phyloP scores from a whole-genome alignment of 768 basidiomycete species.

The Obba rivulosa region DNA sequence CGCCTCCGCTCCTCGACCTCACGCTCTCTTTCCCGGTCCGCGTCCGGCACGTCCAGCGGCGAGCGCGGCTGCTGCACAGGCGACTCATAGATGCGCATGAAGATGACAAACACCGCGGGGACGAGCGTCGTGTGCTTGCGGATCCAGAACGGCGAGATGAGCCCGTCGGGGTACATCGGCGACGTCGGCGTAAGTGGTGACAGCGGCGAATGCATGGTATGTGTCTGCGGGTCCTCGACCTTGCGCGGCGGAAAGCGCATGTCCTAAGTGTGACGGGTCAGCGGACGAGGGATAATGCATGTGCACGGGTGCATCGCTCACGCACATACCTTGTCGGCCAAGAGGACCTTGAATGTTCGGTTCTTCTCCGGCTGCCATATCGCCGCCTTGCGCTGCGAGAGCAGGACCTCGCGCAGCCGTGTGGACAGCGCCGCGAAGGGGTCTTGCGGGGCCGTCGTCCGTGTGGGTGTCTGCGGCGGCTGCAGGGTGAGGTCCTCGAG shows the following conservation, averaged over 20 bases:
- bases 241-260: conserved; percentile 88
- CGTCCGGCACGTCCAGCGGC: conserved; percentile 50
- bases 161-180: conserved; percentile 88
- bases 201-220: conserved; percentile 78
- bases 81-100: conserved; percentile 76
- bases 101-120: conserved; percentile 91
- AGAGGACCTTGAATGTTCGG: conserved; percentile 73
- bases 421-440: conserved; percentile 53
- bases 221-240: conserved; percentile 54
- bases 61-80: conserved; percentile 39
- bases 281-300: neutral
- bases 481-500: conserved; percentile 38
- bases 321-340: conserved; percentile 69
- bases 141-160: conserved; percentile 98
- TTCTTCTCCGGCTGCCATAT: conserved; percentile 71
- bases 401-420: conserved; percentile 66
- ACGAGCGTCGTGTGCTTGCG: conserved; percentile 90
- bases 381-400: conserved; percentile 54
- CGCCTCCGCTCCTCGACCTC: conserved; percentile 62
- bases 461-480: conserved; percentile 16
- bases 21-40: conserved; percentile 50
- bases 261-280: conserved; percentile 31
- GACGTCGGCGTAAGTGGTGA: conserved; percentile 87
- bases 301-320: neutral
- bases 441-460: conserved; percentile 36